These are phyloP conservation scores for Calcarisporium arbuscula DNA, from an alignment of 2,329 filamentous ascomycete genomes.

Conservation along the genomic window DNA sequence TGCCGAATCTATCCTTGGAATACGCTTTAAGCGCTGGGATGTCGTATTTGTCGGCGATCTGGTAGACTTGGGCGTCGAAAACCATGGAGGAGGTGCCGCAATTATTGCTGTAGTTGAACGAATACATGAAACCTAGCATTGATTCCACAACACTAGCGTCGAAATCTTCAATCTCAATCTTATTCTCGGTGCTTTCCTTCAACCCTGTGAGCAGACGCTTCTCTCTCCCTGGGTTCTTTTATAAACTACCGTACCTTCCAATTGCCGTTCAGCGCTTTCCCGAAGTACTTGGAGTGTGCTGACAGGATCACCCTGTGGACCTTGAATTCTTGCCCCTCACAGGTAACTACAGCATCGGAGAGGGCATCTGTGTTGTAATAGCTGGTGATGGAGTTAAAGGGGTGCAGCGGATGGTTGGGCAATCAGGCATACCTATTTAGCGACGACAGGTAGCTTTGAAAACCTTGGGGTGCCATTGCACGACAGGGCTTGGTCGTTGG, in stretches of 20 bases:
- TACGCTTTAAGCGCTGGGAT: conserved; percentile 9
- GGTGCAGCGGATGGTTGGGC: too few species aligned
- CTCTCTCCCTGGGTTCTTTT: background rate
- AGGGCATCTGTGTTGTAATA: conserved; percentile 6
- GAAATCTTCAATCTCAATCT: conserved; percentile 11
- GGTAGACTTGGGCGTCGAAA: conserved; percentile 11
- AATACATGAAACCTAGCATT: conserved; percentile 13
- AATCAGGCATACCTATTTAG: too few species aligned
- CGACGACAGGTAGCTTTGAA: too few species aligned
- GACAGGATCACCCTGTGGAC: conserved; percentile 11
- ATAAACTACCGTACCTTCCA: conserved; percentile 4
- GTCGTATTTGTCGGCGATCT: conserved; percentile 13
- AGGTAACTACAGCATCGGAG: conserved; percentile 5
- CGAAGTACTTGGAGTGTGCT: conserved; percentile 9
- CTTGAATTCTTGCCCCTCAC: conserved; percentile 7
- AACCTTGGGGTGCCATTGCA: too few species aligned
- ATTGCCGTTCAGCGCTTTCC: conserved; percentile 4
- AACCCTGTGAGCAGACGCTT: background rate
- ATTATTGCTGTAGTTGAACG: conserved; percentile 10
- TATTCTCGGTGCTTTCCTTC: conserved; percentile 10
- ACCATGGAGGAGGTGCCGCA: conserved; percentile 7
- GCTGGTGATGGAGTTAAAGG: too few species aligned
- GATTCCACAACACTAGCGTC: conserved; percentile 10
- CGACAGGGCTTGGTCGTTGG: too few species aligned
- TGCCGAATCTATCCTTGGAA: too few species aligned